Evolutionary conservation across 495 filamentous ascomycete species (phyloP), one percentile per base, ranked within the genome.

Genomic region (Parathielavia hyrcaniae): DNA sequence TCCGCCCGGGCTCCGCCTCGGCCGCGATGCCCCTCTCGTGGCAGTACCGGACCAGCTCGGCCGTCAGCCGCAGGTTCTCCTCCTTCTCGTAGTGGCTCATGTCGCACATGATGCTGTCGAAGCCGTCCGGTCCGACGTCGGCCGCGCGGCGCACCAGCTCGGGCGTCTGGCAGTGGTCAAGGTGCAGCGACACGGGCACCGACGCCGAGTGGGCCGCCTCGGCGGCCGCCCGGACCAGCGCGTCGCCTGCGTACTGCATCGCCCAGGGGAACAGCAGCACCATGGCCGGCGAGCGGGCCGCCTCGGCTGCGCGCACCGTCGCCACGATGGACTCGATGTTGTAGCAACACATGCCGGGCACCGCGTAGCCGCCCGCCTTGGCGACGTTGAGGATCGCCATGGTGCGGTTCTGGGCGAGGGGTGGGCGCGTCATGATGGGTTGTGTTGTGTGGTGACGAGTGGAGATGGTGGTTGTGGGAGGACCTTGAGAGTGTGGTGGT

Each of bases 181-280:
- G 79, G 70, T 90, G 86, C 34, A 91, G 76, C 26, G 83, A 83
- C 7, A 90, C 77, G 30, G 87, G 87, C 20, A 90, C 87, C 9
- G 71, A 74, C 64, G 88, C 88, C 48, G 72, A 77, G 64, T 78
- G 78, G 82, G 81, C 64, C 79, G 74, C 64, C 45, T 69, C 70
- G 39, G 72, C 74, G 2, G 69, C 70, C n/a, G 70, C 71, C 46
- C 65, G 65, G 45, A 72, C 69, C 26, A 79, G 71, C 57, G 71
- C 67, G 11, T 82, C 78, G 64, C 77, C 76, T 36, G 84, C 84
- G 73, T 89, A 90, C 57, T 74, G 82, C 72, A 70, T 88, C 70
- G 89, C 87, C 89, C 89, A 95, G 53, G 89, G 89, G 75, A 95
- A 92, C 69, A 95, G 85, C 35, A 88, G 84, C 65, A 95, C 82